Conservation (phyloP, 2,329 filamentous ascomycete species). For the Aquanectria penicillioides region DNA sequence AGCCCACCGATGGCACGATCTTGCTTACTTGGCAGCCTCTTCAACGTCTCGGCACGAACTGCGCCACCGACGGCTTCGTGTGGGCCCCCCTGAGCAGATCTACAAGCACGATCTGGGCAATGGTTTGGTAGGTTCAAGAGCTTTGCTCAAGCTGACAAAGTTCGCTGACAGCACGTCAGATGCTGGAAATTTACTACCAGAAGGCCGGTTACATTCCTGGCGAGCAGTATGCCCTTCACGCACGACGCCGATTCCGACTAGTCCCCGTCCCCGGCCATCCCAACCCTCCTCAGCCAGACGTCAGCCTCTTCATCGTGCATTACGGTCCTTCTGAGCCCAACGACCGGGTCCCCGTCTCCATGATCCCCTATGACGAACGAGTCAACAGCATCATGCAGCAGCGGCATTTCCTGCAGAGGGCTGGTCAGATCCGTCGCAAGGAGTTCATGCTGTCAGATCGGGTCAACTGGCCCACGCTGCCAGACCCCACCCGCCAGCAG, state of each 20-base stretch:
- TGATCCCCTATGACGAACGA: conserved; percentile 72
- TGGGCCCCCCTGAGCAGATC: conserved; percentile 86
- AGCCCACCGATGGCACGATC: conserved; percentile 82
- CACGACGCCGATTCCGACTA: conserved; percentile 87
- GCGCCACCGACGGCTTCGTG: conserved; percentile 90
- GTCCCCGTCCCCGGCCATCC: conserved; percentile 76
- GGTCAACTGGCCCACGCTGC: conserved; percentile 88
- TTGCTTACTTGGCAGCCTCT: conserved; percentile 90
- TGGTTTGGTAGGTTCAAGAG: conserved; percentile 58
- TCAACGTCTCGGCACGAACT: conserved; percentile 74
- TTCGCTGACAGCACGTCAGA: conserved; percentile 58
- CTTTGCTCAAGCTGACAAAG: background rate
- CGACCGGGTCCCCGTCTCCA: conserved; percentile 75
- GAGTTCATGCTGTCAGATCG: conserved; percentile 95
- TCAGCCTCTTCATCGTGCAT: conserved; percentile 89
- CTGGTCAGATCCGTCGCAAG: conserved; percentile 86
- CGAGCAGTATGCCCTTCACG: conserved; percentile 80
- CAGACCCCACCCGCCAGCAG: conserved; percentile 61
- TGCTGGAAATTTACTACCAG: conserved; percentile 88
- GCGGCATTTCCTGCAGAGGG: conserved; percentile 72
- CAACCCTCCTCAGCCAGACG: conserved; percentile 77
- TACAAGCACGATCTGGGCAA: conserved; percentile 78
- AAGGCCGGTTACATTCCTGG: conserved; percentile 82
- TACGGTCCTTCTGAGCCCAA: conserved; percentile 82
- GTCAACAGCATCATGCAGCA: conserved; percentile 70